phyloP scores from a whole-genome alignment of 2,329 filamentous ascomycete species.

The Thielaviopsis populi region DNA sequence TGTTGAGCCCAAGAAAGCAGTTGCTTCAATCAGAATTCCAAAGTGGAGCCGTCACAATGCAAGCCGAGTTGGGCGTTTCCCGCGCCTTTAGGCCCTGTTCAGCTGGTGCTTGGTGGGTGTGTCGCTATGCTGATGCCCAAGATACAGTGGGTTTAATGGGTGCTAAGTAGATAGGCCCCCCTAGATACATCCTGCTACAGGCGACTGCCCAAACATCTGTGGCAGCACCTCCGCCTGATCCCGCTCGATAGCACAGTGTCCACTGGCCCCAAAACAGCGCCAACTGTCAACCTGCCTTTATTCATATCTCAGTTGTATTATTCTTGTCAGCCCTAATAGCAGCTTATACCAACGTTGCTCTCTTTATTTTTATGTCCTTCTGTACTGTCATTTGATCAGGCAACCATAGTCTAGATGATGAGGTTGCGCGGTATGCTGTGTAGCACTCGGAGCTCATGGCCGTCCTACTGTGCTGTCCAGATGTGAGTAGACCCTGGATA shows the following conservation, averaged over 20 bases:
- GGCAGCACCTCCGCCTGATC: neutral
- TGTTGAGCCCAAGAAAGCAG: neutral
- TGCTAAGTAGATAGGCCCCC: too few species aligned
- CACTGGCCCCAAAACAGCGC: neutral
- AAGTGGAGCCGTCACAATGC: neutral
- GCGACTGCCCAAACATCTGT: too few species aligned
- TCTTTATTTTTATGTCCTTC: neutral
- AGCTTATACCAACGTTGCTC: neutral
- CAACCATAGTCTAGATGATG: neutral
- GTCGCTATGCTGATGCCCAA: too few species aligned
- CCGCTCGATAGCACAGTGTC: neutral
- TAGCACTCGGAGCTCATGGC: neutral
- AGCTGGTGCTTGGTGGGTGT: neutral
- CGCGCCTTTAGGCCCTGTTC: neutral
- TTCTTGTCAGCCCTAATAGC: neutral
- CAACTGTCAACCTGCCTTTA: neutral
- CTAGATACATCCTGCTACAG: neutral
- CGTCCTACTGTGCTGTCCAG: neutral
- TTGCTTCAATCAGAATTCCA: neutral
- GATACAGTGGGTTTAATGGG: too few species aligned
- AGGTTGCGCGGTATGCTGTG: neutral
- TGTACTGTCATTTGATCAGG: neutral
- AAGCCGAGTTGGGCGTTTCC: neutral
- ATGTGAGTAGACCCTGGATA: neutral
- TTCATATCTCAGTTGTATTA: neutral